Conservation (phyloP, 164 flowering plant genomes). For the Warburgia ugandensis region DNA sequence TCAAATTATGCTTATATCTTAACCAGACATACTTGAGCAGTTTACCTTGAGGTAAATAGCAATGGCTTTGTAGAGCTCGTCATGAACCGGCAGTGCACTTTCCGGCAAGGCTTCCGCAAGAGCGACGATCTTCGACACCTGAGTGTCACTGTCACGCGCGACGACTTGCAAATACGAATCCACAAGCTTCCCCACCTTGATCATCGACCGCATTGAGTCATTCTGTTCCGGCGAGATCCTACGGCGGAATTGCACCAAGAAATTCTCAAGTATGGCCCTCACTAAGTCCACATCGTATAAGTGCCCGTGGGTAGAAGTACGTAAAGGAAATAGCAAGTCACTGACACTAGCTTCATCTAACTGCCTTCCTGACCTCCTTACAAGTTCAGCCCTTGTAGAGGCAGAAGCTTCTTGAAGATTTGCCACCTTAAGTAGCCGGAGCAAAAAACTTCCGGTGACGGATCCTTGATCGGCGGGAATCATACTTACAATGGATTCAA, state of each 20-base stretch:
- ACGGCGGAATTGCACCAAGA: slow-evolving; percentile 43
- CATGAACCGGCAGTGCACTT: slow-evolving; percentile 52
- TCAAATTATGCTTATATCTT: no score
- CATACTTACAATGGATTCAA: slow-evolving; percentile 62
- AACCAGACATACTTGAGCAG: neutral
- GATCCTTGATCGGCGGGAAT: slow-evolving; percentile 64
- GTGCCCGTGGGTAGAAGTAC: slow-evolving; percentile 20
- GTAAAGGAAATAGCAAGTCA: slow-evolving; percentile 47
- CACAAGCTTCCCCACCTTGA: slow-evolving; percentile 55
- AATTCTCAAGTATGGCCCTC: slow-evolving; percentile 46
- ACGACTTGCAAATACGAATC: slow-evolving; percentile 71
- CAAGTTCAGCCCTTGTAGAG: slow-evolving; percentile 56
- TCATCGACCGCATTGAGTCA: slow-evolving; percentile 25
- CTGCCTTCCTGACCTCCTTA: slow-evolving; percentile 47
- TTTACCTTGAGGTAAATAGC: slow-evolving; percentile 76
- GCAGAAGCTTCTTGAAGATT: slow-evolving; percentile 41
- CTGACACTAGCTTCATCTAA: slow-evolving; percentile 58
- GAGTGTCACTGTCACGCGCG: slow-evolving; percentile 47
- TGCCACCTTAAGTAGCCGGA: slow-evolving; percentile 53
- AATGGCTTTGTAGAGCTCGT: slow-evolving; percentile 77
- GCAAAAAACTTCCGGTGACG: slow-evolving; percentile 65
- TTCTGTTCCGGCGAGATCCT: slow-evolving; percentile 15
- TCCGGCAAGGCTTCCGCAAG: slow-evolving; percentile 66
- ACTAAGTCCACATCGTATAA: slow-evolving; percentile 55
- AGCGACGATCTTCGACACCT: slow-evolving; percentile 42